Percentiles rank a stretch among this genome's conserved stretches.
Evolutionary conservation across 1,284 basidiomycete species (phyloP).

Genomic region (Cutaneotrichosporon curvatum): DNA sequence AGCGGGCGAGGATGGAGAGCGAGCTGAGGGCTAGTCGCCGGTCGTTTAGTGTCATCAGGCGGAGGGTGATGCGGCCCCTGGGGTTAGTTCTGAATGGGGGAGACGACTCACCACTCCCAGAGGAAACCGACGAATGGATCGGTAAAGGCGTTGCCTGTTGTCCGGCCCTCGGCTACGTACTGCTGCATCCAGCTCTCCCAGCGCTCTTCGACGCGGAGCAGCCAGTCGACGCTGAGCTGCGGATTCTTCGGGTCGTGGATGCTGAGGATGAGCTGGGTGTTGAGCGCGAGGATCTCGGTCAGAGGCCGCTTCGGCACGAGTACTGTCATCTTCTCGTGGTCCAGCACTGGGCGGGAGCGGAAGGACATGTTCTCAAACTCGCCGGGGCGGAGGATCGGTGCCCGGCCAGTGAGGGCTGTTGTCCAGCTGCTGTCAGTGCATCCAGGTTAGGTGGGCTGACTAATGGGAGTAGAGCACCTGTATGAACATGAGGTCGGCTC

Average conservation of each 20-base stretch:
- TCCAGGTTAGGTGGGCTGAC: not conserved
- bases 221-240: conserved; percentile 12
- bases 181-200: conserved; percentile 12
- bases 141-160: conserved; percentile 7
- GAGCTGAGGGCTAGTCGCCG: conserved; percentile 12
- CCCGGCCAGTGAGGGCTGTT: conserved; percentile 2
- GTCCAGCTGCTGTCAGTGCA: conserved; percentile 13
- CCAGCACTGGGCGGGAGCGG: conserved; percentile 7
- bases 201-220: conserved; percentile 13
- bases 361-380: conserved; percentile 18
- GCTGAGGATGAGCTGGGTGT: conserved; percentile 17
- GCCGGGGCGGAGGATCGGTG: conserved; percentile 13
- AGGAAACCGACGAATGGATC: conserved; percentile 12
- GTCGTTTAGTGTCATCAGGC: conserved; percentile 11
- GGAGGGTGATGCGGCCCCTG: conserved; percentile 16
- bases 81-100: not conserved
- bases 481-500: conserved; percentile 16
- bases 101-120: conserved; percentile 16
- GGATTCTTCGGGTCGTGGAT: conserved; percentile 12
- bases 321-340: conserved; percentile 2
- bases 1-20: conserved; percentile 18
- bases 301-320: conserved; percentile 13
- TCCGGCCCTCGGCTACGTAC: conserved; percentile 12
- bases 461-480: conserved; percentile 16
- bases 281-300: conserved; percentile 15